Base-by-base conservation (phyloP, 192 early-diverging fungal species). In the Umbelopsis vinacea region DNA sequence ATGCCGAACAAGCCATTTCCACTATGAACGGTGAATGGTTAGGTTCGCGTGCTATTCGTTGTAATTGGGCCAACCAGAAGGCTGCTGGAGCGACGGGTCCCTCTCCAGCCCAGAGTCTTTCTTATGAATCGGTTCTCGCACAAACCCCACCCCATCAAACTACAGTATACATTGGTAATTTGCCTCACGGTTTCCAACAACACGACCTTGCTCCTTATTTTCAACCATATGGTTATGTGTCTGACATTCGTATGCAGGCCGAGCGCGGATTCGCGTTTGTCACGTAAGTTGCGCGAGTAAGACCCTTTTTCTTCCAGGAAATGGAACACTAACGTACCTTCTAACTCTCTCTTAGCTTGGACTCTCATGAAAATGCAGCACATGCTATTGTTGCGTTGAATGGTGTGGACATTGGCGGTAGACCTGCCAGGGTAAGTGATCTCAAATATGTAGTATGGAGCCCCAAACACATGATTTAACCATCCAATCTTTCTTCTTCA, bases 41-140 rank as follows among this genome's bases (percentile, higher is more conserved):
- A 50, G 95, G 93, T 69, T 93, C 88, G 76, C 88, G 93, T 66
- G 85, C 89, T 57, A 90, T 97, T 67, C 89, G 93, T 52, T 93
- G 94, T 66, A 94, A 93, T 82, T 95, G 95, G 94, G 93, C 93
- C 17, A 95, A 90, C 74, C 94, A 95, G 73, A 92, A 92, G 76
- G 81, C 35, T 19, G 52, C 60, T 7, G 21, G n/a, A 33, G 37
- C 66, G 0, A 63, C 38, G 14, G 69, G 53, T 7, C 21, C 24
- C 45, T 68, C 73, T 38, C 52, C 68, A 43, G 54, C 74, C 52
- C 68, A 57, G 17, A 78, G 70, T 67, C 80, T 84, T 72, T 79
- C 86, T 12, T 94, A 92, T 76, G 94, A 94, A 71, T 79, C 84
- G 38, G 90, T 95, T 35, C 76, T 90, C 66, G 84, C 81, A 67